Conservation (phyloP, 352 stramenopile genomes). For the Phytophthora agathidicida region DNA sequence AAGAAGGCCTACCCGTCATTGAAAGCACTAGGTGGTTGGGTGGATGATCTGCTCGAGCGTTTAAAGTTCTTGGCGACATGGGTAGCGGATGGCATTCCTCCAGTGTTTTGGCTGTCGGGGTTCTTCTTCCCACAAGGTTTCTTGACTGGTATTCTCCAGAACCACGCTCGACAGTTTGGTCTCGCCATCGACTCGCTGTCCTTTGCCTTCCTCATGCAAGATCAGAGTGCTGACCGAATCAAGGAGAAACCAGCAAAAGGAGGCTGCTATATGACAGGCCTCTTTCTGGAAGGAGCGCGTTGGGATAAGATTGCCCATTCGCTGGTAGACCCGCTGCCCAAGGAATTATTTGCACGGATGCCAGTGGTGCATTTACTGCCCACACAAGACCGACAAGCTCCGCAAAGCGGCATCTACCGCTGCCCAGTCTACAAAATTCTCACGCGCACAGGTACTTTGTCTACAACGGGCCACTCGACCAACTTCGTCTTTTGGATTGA, state of each 20-base stretch:
- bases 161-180: slow-evolving; percentile 89
- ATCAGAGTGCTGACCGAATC: slow-evolving; percentile 60
- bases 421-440: slow-evolving; percentile 97
- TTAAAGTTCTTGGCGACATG: slow-evolving; percentile 75
- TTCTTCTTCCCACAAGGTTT: slow-evolving; percentile 95
- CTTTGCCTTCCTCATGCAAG: slow-evolving; percentile 89
- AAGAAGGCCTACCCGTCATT: slow-evolving; percentile 90
- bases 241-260: slow-evolving; percentile 58
- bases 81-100: slow-evolving; percentile 77
- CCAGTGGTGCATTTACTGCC: slow-evolving; percentile 90
- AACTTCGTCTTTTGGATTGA: slow-evolving; percentile 99
- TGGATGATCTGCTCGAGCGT: slow-evolving; percentile 85
- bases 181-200: slow-evolving; percentile 93
- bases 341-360: slow-evolving; percentile 93
- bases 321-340: slow-evolving; percentile 89
- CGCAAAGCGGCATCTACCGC: slow-evolving; percentile 89
- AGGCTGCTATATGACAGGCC: slow-evolving; percentile 91
- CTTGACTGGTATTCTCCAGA: slow-evolving; percentile 93
- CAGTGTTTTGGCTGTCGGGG: slow-evolving; percentile 90
- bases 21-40: slow-evolving; percentile 89
- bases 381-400: slow-evolving; percentile 75
- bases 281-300: slow-evolving; percentile 92
- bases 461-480: slow-evolving; percentile 96
- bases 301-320: slow-evolving; percentile 83
- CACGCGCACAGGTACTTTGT: slow-evolving; percentile 92